phyloP scores from a whole-genome alignment of 1,284 basidiomycete species.

The Pyrrhoderma lamaoense region DNA sequence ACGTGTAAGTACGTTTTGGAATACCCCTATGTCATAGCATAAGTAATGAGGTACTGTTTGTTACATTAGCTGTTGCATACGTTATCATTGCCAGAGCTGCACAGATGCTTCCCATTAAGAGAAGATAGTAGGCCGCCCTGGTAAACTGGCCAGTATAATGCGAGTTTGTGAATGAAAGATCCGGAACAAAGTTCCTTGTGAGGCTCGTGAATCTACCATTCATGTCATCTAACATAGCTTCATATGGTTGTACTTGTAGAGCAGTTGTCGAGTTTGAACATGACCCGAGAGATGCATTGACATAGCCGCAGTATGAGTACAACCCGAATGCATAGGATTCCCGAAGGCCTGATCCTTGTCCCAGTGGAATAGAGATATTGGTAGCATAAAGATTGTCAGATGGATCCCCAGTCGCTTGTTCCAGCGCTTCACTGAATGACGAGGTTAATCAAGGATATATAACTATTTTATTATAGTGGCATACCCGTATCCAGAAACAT shows the following conservation, averaged over 20 bases:
- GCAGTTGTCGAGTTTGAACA: constrained; percentile 59
- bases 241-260: constrained; percentile 52
- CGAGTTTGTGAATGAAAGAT: constrained; percentile 52
- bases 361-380: constrained; percentile 58
- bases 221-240: constrained; percentile 60
- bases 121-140: constrained; percentile 64
- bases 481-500: constrained; percentile 64
- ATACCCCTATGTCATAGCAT: constrained; percentile 34
- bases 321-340: constrained; percentile 69
- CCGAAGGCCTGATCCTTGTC: constrained; percentile 50
- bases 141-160: constrained; percentile 55
- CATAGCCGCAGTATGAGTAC: constrained; percentile 69
- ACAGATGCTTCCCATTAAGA: constrained; percentile 65
- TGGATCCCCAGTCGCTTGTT: constrained; percentile 45
- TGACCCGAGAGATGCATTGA: constrained; percentile 43
- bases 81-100: constrained; percentile 54
- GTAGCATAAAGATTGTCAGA: constrained; percentile 60
- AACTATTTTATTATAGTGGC: constrained; percentile 21
- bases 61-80: constrained; percentile 33
- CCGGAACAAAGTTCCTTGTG: constrained; percentile 46
- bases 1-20: constrained; percentile 55
- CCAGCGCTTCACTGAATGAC: constrained; percentile 41
- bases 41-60: neutral
- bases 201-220: constrained; percentile 48
- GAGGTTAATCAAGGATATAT: neutral